Conservation (phyloP, 768 basidiomycete genomes). For the Naematelia aurantialba region DNA sequence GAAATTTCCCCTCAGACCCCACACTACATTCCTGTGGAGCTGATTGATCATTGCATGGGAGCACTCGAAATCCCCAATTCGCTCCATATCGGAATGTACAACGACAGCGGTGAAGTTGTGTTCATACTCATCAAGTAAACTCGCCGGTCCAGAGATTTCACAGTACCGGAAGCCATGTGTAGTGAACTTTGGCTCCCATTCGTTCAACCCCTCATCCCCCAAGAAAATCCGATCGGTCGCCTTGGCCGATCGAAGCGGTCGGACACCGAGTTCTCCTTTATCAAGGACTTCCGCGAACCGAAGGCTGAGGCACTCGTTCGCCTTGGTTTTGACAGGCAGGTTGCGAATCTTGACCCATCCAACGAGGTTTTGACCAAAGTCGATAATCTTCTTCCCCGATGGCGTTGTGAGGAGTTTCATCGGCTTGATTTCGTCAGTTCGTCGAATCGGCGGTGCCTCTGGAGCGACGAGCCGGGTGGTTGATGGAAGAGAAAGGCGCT, state of each 20-base stretch:
- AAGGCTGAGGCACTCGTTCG: slow-evolving; percentile 14
- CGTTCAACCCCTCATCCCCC: slow-evolving; percentile 8
- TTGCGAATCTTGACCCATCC: slow-evolving; percentile 30
- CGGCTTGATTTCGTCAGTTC: slow-evolving; percentile 15
- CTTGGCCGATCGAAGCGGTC: slow-evolving; percentile 38
- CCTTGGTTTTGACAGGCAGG: neutral
- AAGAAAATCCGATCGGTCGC: slow-evolving; percentile 27
- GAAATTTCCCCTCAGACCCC: slow-evolving; percentile 39
- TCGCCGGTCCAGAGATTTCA: slow-evolving; percentile 25
- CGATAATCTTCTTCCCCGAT: slow-evolving; percentile 37
- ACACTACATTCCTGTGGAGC: slow-evolving; percentile 37
- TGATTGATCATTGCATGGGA: slow-evolving; percentile 36
- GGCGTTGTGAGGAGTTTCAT: slow-evolving; percentile 38
- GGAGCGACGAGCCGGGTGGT: slow-evolving; percentile 21
- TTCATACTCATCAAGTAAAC: slow-evolving; percentile 15
- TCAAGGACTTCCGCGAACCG: slow-evolving; percentile 44
- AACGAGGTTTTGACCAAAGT: slow-evolving; percentile 48
- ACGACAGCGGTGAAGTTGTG: slow-evolving; percentile 22
- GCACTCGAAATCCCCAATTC: slow-evolving; percentile 36
- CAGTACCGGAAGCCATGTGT: slow-evolving; percentile 46
- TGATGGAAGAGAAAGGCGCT: slow-evolving; percentile 13
- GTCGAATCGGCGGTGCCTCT: slow-evolving; percentile 39
- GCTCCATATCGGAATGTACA: slow-evolving; percentile 30
- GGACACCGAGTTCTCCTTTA: slow-evolving; percentile 38
- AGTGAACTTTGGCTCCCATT: slow-evolving; percentile 46